Evolutionary conservation across 371 early-diverging fungal species (phyloP).

Genomic region (Circinella minor): DNA sequence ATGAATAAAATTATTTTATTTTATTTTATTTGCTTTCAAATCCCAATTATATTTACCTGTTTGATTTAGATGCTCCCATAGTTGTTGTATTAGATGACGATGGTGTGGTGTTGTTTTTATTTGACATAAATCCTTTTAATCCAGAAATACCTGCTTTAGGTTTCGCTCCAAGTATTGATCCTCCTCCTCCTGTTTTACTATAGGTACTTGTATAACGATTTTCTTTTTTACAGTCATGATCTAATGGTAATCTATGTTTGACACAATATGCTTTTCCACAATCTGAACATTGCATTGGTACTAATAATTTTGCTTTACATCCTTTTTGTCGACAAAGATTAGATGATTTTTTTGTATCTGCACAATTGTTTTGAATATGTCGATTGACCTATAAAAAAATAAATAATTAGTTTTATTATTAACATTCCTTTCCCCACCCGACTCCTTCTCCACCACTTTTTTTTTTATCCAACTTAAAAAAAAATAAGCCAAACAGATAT

Average conservation of each 20-base stretch:
- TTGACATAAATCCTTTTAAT: background rate
- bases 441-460: too few species aligned
- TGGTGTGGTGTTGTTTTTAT: background rate
- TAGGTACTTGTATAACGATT: background rate
- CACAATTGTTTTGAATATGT: conserved; percentile 67
- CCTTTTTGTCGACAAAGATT: conserved; percentile 59
- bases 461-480: too few species aligned
- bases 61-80: background rate
- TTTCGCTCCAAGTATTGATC: background rate
- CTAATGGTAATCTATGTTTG: conserved; percentile 65
- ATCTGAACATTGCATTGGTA: conserved; percentile 61
- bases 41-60: background rate
- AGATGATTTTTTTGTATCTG: conserved; percentile 50
- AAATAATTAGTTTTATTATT: background rate
- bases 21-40: background rate
- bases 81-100: background rate
- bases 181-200: background rate
- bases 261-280: conserved; percentile 67
- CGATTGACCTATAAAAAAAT: conserved; percentile 44
- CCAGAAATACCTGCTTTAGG: background rate
- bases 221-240: conserved; percentile 54
- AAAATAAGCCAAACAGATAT: too few species aligned
- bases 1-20: background rate
- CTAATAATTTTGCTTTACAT: conserved; percentile 60
- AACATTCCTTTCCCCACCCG: too few species aligned